phyloP scores from a whole-genome alignment of 345 rosid species.

The Geranium brycei region DNA sequence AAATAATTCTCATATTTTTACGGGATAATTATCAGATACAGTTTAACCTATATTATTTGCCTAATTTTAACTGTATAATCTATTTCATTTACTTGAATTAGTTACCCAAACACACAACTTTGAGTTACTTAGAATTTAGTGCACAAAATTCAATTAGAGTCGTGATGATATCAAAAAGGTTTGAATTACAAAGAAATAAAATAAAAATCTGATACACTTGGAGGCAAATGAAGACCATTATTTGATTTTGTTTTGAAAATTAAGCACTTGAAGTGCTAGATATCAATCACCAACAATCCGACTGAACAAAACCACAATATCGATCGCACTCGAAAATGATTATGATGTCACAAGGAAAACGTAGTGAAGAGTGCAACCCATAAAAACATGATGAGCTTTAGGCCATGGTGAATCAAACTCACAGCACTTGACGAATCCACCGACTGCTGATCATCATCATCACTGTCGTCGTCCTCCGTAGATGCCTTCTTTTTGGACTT shows the following conservation, averaged over 20 bases:
- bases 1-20: no score
- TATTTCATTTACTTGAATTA: no score
- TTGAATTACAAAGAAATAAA: no score
- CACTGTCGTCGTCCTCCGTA: background rate
- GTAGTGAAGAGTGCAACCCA: background rate
- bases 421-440: background rate
- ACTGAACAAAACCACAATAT: background rate
- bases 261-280: background rate
- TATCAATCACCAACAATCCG: background rate
- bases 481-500: slow-evolving; percentile 4
- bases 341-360: background rate
- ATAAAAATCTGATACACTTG: no score
- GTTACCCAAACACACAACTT: no score
- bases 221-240: background rate
- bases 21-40: no score
- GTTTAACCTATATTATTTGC: no score
- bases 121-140: no score
- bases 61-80: no score
- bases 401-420: background rate
- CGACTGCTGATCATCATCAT: background rate
- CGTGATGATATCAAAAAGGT: no score
- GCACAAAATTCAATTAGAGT: no score
- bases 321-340: background rate
- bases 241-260: background rate
- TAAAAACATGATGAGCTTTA: background rate